Evolutionary conservation across 768 basidiomycete species (phyloP), one percentile per base, ranked within the genome.

Genomic region (Tulasnella sp.): DNA sequence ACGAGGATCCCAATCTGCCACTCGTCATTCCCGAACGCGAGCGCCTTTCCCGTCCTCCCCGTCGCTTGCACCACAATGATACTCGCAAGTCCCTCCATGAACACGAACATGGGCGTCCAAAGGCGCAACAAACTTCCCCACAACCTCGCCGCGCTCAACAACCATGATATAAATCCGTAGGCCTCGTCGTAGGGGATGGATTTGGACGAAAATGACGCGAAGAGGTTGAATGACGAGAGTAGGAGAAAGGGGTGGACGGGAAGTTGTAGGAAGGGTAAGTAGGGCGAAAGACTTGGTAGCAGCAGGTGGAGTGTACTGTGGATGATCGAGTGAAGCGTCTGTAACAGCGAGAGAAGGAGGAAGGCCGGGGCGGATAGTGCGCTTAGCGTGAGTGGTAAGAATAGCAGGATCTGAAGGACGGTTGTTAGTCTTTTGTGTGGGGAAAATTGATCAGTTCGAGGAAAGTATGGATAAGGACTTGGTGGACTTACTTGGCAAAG

Each of bases 171-270:
- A 0, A 42, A 23, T 15, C n/a, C 29, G n/a, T 5, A 89, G 67
- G 67, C 72, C 75, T 6, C 83, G 79, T 59, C n/a, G n/a, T n/a
- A n/a, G n/a, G n/a, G n/a, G 77, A n/a, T 8, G 6, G 15, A 27
- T 12, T n/a, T 23, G 12, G 15, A 2, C 35, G 55, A 48, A 14
- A 81, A 75, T 1, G 86, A 79, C 5, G 65, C 59, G 69, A 88
- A 89, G 35, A 81, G 75, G 67, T 91, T 91, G 77, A 91, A 91
- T 67, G 80, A 86, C 57, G 90, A 78, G 48, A 91, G 81, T 40
- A 91, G 80, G 32, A 91, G 76, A 69, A 90, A 86, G 0, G 87
- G 82, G 67, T 90, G 87, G 74, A 88, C 81, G 7, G 88, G 88
- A 31, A 90, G 77, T 70, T 91, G 88, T 56, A 89, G 73, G 59